Conservation (phyloP, 2,329 filamentous ascomycete genomes). For the Alternaria triticimaculans region DNA sequence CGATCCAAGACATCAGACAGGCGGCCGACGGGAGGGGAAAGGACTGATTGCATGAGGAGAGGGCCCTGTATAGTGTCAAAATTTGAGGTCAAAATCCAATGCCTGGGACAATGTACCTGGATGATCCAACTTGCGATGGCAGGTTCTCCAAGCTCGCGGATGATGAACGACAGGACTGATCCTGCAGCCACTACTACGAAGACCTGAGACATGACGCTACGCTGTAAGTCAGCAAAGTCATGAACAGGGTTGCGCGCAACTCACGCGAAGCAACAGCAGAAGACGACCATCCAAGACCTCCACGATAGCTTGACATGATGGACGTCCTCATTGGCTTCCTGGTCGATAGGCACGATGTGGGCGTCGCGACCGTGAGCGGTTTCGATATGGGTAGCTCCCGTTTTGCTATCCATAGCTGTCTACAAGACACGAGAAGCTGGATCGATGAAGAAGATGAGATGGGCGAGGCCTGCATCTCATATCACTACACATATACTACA, state of each 20-base stretch:
- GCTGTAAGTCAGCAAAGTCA: conserved; percentile 1
- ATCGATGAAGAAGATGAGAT: not conserved
- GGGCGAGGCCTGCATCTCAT: not conserved
- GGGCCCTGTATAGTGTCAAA: conserved; percentile 53
- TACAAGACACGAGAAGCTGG: not conserved
- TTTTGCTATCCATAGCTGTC: conserved; percentile 29
- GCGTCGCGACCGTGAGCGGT: conserved; percentile 12
- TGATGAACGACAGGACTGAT: conserved; percentile 63
- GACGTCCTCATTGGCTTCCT: conserved; percentile 37
- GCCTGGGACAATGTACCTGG: conserved; percentile 44
- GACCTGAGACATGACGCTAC: conserved; percentile 59
- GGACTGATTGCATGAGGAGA: conserved; percentile 63
- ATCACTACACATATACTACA: not conserved
- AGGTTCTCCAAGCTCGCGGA: conserved; percentile 60
- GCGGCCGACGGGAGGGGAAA: conserved; percentile 63
- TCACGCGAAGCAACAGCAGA: conserved; percentile 58
- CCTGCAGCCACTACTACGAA: conserved; percentile 64
- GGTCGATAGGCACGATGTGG: conserved; percentile 34
- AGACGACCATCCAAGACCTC: conserved; percentile 61
- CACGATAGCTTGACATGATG: conserved; percentile 59
- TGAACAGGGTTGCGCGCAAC: conserved; percentile 17
- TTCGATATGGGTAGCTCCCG: conserved; percentile 21
- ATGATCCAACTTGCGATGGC: conserved; percentile 64
- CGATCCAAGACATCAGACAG: conserved; percentile 64
- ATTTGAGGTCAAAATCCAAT: too few species aligned